Evolutionary conservation across 148 eudicot genomes (phyloP), one percentile per base, ranked within the genome.

Genomic region (Camellia granthamiana): DNA sequence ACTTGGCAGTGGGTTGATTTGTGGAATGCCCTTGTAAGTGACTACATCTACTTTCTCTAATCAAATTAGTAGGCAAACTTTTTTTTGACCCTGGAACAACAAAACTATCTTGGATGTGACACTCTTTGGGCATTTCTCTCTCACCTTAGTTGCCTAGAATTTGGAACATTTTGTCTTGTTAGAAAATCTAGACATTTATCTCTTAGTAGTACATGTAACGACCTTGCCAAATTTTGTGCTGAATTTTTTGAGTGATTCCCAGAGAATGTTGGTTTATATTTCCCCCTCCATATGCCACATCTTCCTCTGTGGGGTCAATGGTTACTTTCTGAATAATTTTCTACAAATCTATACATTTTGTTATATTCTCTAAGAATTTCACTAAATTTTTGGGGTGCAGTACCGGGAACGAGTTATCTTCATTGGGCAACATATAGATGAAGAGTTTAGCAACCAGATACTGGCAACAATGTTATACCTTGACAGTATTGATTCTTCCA

Each of bases 21-120:
- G 9, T 89, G 91, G 93, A 91, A 90, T 88, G 97, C 94, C 81
- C 93, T 95, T 74, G 98, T 95, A 83, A 90, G 96, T 91, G 11
- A 43, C 43, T 54, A 3, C 41, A 51, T 38, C 52, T 81, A 12
- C 18, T 42, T 62, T 56, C 76, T 69, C 68, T 21, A 74, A 56
- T 69, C 52, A 47, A 46, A 41, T 69, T 64, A 55, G n/a, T 61
- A 5, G 49, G 67, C 14, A 14, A 18, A 71, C 66, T 59, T 14
- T 15, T 72, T 69, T 68, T 42, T 41, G n/a, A 49, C 52, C 38
- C 38, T 30, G 41, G 8, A 7, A 7, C 16, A 16, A 65, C 13
- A 15, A 7, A 3, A 67, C 16, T 16, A 3, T 38, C 1, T 1
- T 63, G 21, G 52, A 49, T 49, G 52, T 49, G 52, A 7, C 52